Evolutionary conservation across 1,139 yeast genomes (phyloP).

Genomic region (Suhomyces kunorum): DNA sequence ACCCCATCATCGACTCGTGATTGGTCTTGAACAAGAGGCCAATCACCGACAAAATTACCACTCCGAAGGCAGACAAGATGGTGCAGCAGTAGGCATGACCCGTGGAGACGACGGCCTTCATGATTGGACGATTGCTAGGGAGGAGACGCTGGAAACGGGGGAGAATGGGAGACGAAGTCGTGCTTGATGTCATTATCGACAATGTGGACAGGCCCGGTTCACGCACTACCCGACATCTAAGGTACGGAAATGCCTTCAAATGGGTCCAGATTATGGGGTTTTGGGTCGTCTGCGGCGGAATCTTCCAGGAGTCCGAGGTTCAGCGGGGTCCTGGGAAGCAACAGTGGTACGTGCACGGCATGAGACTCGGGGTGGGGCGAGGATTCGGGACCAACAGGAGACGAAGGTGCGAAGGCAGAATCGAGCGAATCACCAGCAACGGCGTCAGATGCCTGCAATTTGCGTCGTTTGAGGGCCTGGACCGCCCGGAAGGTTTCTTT

Average conservation of each 20-base stretch:
- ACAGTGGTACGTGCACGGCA: background rate
- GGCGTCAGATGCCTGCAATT: constrained; percentile 11
- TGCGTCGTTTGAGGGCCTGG: constrained; percentile 25
- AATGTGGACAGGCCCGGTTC: constrained; percentile 1
- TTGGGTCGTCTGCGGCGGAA: constrained; percentile 5
- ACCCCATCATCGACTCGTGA: constrained; percentile 92
- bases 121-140: constrained; percentile 13
- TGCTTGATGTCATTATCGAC: background rate
- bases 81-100: constrained; percentile 96
- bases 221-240: constrained; percentile 6
- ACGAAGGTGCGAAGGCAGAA: constrained; percentile 3
- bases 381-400: constrained; percentile 7
- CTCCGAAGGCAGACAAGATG: constrained; percentile 85
- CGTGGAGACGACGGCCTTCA: constrained; percentile 42
- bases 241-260: background rate
- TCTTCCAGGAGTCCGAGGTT: constrained; percentile 5
- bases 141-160: background rate
- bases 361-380: constrained; percentile 6
- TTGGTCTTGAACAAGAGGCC: constrained; percentile 78
- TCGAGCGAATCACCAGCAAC: constrained; percentile 1
- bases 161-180: background rate
- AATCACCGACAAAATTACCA: constrained; percentile 79
- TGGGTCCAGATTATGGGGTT: background rate
- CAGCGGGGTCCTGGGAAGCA: background rate
- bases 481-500: constrained; percentile 34